Base-by-base conservation (phyloP, 345 rosid species). In the Hypericum perforatum region DNA sequence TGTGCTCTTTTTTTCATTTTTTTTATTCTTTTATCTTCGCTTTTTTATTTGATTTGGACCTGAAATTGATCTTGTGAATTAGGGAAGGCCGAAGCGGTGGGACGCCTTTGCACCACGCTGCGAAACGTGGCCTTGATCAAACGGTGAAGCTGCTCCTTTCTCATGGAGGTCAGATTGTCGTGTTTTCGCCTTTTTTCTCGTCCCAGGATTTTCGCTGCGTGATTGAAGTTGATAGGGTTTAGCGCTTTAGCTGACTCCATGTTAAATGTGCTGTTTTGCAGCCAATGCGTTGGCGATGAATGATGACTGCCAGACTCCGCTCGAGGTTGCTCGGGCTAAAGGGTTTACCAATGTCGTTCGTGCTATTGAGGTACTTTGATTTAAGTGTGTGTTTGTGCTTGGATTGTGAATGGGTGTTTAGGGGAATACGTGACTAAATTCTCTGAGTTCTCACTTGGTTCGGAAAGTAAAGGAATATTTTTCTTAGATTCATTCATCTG, bases 71-170 rank as follows among this genome's bases (percentile, higher is more conserved):
- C 57, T 7, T 42, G 37, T 53, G 5, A 45, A 8, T 29, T 7
- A 16, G 51, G 47, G 51, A 41, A 92, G 99, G 83, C 71, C 87
- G 97, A 14, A 77, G 64, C 54, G 97, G 76, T 0, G 97, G 99
- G 38, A 94, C 94, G 60, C 97, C 99, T 12, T 74, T 89, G 65
- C 97, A 94, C 61, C 99, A 94, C 72, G 99, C 99, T 7, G 95
- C 95, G 3, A 94, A 94, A 73, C 75, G 87, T 67, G 99, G 99
- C 49, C 85, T 82, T 56, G 86, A 74, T 56, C 71, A 57, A 58
- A 83, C 78, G 51, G 95, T 92, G 11, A 81, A 85, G 65, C 59
- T 92, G 50, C 97, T 92, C 70, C 82, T 87, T 62, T 63, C 82
- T 5, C 72, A 68, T 16, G 95, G 95, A 81, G 98, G 98, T 88